Evolutionary conservation across 2,329 filamentous ascomycete species (phyloP), one percentile per base, ranked within the genome.

Genomic region (Claviceps sp.): DNA sequence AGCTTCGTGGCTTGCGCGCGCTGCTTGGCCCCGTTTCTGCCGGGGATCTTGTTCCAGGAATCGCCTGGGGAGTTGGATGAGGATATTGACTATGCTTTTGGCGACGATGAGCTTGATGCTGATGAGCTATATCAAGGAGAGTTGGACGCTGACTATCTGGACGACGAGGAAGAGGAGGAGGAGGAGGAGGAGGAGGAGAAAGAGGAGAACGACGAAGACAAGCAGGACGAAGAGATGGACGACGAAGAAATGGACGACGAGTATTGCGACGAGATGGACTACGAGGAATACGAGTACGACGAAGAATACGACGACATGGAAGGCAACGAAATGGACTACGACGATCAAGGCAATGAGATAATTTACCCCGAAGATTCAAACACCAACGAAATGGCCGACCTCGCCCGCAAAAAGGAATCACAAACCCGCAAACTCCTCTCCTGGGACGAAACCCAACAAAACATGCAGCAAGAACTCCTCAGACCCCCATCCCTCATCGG

Each of bases 1-100:
- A 45, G 51, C 41, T 55, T 55, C 45, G 9, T 55, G n/a, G 53
- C 53, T 45, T 51, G 51, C 40, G 51, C 51, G 14, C 53, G 51
- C 24, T 37, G 51, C 37, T 48, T 48, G 11, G 26, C 40, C 5
- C 53, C 51, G 14, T 55, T 55, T 26, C 24, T 55, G 34, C 53
- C 53, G 7, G 45, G 38, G 14, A 55, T 55, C 3, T 37, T 40
- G 26, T 55, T 55, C 48, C 43, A 50, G 20, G 53, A 55, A 26
- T 37, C 53, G 3, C 53, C 53, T 5, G 53, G 51, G 20, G 48
- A 52, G 22, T 34, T 55, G 26, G 53, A 55, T 37, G 30, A 48
- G 24, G 53, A 51, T 37, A 53, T 55, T 37, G 54, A 51, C 42
- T 52, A 55, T 37, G 45, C 45, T n/a, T 37, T 55, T 13, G 51